Evolutionary conservation across 1,284 basidiomycete species (phyloP).

Genomic region (Ustilago curta): DNA sequence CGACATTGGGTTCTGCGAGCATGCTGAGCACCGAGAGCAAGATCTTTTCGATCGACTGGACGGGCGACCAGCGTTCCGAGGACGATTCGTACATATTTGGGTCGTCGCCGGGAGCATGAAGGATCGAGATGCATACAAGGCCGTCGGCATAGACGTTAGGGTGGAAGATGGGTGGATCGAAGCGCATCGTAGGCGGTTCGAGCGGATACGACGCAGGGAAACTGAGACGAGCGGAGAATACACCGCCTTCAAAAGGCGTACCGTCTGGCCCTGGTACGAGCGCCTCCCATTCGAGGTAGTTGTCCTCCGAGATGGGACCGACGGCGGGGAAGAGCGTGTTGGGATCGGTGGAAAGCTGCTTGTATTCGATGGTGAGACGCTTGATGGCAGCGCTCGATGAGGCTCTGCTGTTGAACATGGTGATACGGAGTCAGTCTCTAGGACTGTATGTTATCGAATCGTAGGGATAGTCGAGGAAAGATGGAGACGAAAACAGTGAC

Average conservation of each 20-base stretch:
- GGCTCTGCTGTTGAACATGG: slow-evolving; percentile 54
- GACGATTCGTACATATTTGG: slow-evolving; percentile 82
- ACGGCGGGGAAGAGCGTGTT: slow-evolving; percentile 65
- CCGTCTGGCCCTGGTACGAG: slow-evolving; percentile 95
- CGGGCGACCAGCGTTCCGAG: slow-evolving; percentile 97
- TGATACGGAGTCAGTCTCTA: background rate
- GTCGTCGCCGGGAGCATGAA: slow-evolving; percentile 96
- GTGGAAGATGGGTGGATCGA: slow-evolving; percentile 95
- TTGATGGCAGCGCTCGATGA: slow-evolving; percentile 63
- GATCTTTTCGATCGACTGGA: slow-evolving; percentile 96
- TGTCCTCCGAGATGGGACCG: slow-evolving; percentile 91
- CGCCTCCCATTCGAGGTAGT: slow-evolving; percentile 99
- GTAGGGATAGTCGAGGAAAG: too few relatives aligned
- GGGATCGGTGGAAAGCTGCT: slow-evolving; percentile 66
- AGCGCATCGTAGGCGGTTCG: slow-evolving; percentile 79
- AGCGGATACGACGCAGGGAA: slow-evolving; percentile 73
- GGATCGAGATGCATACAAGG: slow-evolving; percentile 96
- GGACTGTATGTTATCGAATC: too few relatives aligned
- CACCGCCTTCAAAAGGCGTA: slow-evolving; percentile 97
- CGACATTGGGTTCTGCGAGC: slow-evolving; percentile 99
- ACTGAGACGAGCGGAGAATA: slow-evolving; percentile 90
- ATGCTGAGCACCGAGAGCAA: slow-evolving; percentile 91
- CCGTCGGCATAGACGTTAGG: slow-evolving; percentile 97
- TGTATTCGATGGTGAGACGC: slow-evolving; percentile 69
- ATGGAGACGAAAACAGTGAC: background rate